Base-by-base conservation (phyloP, 2,329 filamentous ascomycete genomes). In the Fusarium sacchari region DNA sequence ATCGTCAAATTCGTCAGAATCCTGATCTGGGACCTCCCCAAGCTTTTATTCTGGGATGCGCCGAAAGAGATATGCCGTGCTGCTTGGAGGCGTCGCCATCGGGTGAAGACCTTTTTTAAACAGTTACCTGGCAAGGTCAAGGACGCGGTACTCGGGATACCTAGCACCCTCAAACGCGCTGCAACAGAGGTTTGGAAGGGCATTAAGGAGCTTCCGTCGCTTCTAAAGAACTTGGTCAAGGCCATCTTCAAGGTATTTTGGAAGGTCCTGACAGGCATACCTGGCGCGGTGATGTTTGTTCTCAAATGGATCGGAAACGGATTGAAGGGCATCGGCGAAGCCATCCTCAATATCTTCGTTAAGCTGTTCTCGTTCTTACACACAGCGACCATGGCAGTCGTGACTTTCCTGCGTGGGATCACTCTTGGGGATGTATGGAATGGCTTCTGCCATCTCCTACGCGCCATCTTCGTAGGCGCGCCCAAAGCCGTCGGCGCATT, bases 341-440 rank as follows among this genome's bases (percentile, higher is more conserved):
- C 80, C 2, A 60, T 82, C 3, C 64, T 65, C 32, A 46, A 79
- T 22, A 74, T 79, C 9, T 55, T 80, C 10, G 47, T 70, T n/a
- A 76, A 76, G 39, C 22, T 81, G 4, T 61, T 81, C 6, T 82
- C 82, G 4, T 69, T 82, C 1, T 5, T 84, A 3, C 83, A 85
- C 53, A 86, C 84, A 3, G 69, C 76, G 3, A 8, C 81, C 0
- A 73, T 73, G 44, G 83, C 83, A 1, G 70, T 82, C 2, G 20
- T 82, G 7, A 75, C 74, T 7, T 83, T 81, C 64, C 81, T 85
- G 67, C 67, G 73, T 18, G 42, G 50, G 2, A 79, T 84, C 61
- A 85, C 82, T 9, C 67, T 83, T n/a, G 70, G 69, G n/a, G 83
- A 86, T 60, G 76, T 86, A 7, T 80, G 79, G 76, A 74, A 83